Evolutionary conservation across 163 green algal genomes (phyloP), one percentile per base, ranked within the genome.

Genomic region (Volvox carteri): DNA sequence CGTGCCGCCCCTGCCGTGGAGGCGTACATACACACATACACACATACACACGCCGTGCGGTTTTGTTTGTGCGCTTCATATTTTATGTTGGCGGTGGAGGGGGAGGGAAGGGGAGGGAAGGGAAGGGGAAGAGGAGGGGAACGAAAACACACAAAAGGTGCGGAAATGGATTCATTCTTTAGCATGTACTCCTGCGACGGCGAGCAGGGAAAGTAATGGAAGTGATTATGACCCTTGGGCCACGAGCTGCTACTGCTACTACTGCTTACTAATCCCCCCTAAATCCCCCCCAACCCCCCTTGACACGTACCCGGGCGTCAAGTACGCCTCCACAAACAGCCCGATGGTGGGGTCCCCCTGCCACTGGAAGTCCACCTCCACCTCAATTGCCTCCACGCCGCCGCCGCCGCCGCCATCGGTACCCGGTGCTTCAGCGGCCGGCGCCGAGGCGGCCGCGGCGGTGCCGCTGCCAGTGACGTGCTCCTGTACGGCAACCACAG

Each of bases 351-450:
- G 81, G 41, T 73, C 46, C 1, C 81, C 81, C 9, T 11, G 46
- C 81, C 81, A 88, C 50, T 80, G 60, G 39, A 88, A 88, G 50
- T 88, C 81, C 46, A 88, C 33, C 81, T 88, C 81, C 81, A 88
- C 81, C 81, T 88, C 81, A 18, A 88, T 44, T 8, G 18, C 67
- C 35, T 88, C 81, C 67, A 88, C 14, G 2, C 67, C 62, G 46
- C 33, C 67, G 67, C 48, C 81, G 35, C 52, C 77, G 77, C 77
- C 54, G 58, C 41, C 42, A 23, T 14, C 41, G 78, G 18, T 28
- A 28, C 18, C n/a, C 25, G 30, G 3, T 1, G 62, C 16, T 30
- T 0, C 44, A 46, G n/a, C 62, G 28, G 1, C 44, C 3, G 7
- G 39, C 12, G 19, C 62, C 1, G 62, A 5, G n/a, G 21, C 62